A percentile compares a stretch with the other conserved stretches of the same genome.
Evolutionary conservation across 1,284 basidiomycete genomes (phyloP).

Genomic region (Lignosus rhinocerotis): DNA sequence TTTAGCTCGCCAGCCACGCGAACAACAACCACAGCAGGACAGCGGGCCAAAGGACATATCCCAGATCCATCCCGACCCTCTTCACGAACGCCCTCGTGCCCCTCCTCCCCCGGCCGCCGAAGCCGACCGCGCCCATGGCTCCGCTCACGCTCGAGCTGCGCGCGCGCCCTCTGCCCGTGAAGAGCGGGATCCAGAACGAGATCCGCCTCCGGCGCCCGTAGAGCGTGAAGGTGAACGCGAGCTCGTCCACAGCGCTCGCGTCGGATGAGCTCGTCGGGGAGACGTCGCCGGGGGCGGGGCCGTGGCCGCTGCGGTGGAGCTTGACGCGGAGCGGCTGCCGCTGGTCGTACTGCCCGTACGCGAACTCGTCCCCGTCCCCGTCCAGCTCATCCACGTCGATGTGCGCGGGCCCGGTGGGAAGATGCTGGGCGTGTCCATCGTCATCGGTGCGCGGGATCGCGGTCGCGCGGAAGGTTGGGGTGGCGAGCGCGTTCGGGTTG

Average conservation of each 20-base stretch:
- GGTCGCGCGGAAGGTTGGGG: conserved; percentile 22
- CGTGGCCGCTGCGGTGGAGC: conserved; percentile 6
- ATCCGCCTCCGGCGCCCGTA: conserved; percentile 14
- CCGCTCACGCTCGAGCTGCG: neutral
- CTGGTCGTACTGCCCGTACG: conserved; percentile 16
- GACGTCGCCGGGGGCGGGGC: neutral
- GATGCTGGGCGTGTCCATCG: conserved; percentile 1
- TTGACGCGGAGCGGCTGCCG: conserved; percentile 16
- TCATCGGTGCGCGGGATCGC: conserved; percentile 5
- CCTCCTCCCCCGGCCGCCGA: neutral
- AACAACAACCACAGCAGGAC: conserved; percentile 22
- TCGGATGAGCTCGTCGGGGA: neutral
- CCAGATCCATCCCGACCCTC: conserved; percentile 16
- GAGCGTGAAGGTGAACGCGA: conserved; percentile 19
- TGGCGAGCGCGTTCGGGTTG: conserved; percentile 1
- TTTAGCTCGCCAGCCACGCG: conserved; percentile 19
- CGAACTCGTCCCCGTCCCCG: conserved; percentile 17
- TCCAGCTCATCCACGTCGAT: conserved; percentile 15
- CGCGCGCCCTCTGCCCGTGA: conserved; percentile 1
- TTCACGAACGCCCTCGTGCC: conserved; percentile 10
- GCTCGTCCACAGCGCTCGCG: neutral
- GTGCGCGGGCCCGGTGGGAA: conserved; percentile 11
- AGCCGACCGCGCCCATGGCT: neutral
- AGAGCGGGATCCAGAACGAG: conserved; percentile 7
- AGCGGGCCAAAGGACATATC: conserved; percentile 21